Percentiles rank a stretch among this genome's conserved stretches.
phyloP scores from a whole-genome alignment of 371 early-diverging fungal species.

The Rhizopus arrhizus region DNA sequence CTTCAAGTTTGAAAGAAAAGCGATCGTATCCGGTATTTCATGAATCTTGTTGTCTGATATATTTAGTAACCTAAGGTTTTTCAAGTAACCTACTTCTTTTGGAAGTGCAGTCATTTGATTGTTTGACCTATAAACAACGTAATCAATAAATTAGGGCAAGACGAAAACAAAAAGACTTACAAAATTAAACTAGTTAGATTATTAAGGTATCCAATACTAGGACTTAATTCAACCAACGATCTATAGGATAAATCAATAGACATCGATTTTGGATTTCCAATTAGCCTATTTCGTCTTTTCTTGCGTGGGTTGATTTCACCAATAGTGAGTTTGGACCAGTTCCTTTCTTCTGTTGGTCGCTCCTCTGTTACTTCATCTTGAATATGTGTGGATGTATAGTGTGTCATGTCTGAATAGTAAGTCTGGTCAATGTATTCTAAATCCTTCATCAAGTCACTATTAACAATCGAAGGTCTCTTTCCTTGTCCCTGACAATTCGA shows the following conservation, averaged over 20 bases:
- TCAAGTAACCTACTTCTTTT: constrained; percentile 27
- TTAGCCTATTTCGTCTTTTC: too few species aligned
- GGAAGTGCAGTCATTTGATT: constrained; percentile 32
- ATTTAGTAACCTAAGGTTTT: constrained; percentile 16
- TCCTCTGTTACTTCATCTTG: too few species aligned
- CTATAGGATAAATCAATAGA: constrained; percentile 13
- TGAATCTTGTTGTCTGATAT: constrained; percentile 59
- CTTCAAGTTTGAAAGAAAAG: constrained; percentile 52
- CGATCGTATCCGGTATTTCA: constrained; percentile 64
- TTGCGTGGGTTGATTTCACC: too few species aligned
- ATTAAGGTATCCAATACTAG: constrained; percentile 11
- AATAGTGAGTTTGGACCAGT: too few species aligned
- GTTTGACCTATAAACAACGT: constrained; percentile 20
- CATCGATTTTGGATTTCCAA: neutral
- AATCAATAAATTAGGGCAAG: neutral
- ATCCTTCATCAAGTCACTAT: constrained; percentile 1
- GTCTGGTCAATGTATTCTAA: constrained; percentile 22
- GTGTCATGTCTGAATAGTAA: constrained; percentile 14
- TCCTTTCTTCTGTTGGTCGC: too few species aligned
- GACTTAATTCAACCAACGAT: constrained; percentile 15
- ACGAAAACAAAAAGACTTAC: constrained; percentile 12
- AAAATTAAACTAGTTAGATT: constrained; percentile 18
- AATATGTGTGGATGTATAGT: constrained; percentile 2
- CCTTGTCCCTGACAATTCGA: too few species aligned
- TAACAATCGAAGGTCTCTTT: too few species aligned